These are phyloP conservation scores for Aaosphaeria arxii DNA, from an alignment of 2,329 filamentous ascomycete genomes.

Conservation along the genomic window DNA sequence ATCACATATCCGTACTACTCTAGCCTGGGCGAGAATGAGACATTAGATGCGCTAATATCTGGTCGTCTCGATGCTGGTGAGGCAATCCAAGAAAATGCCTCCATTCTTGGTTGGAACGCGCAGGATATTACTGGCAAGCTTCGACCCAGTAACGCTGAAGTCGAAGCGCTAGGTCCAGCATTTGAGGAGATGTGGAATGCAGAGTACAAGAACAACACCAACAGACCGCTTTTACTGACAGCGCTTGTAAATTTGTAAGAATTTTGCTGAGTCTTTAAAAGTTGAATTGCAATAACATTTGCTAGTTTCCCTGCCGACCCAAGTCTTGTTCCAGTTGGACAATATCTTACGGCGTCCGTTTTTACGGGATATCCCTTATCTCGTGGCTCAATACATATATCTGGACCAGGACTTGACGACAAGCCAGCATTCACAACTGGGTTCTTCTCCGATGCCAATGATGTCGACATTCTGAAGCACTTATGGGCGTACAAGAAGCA, in stretches of 20 bases:
- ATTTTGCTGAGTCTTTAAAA: conserved; percentile 1
- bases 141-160: conserved; percentile 53
- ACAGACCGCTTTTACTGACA: conserved; percentile 51
- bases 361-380: conserved; percentile 59
- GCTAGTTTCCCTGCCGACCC: conserved; percentile 29
- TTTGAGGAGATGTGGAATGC: conserved; percentile 56
- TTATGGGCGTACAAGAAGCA: conserved; percentile 64
- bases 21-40: conserved; percentile 45
- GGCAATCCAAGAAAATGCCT: conserved; percentile 47
- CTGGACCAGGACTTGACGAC: conserved; percentile 42
- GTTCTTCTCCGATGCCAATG: conserved; percentile 54
- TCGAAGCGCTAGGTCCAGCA: conserved; percentile 50
- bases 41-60: conserved; percentile 53
- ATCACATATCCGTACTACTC: conserved; percentile 53
- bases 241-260: conserved; percentile 37
- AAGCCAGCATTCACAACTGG: conserved; percentile 57
- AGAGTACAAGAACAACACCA: conserved; percentile 49
- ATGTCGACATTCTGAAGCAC: conserved; percentile 58
- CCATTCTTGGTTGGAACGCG: conserved; percentile 56
- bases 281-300: conserved; percentile 25
- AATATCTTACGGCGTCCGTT: conserved; percentile 53
- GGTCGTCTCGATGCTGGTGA: conserved; percentile 47
- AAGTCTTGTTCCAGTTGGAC: conserved; percentile 31
- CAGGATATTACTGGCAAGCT: conserved; percentile 58
- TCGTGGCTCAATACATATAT: conserved; percentile 61